These are phyloP conservation scores for Blastomyces silverae DNA, from an alignment of 2,329 filamentous ascomycete genomes.

Conservation along the genomic window DNA sequence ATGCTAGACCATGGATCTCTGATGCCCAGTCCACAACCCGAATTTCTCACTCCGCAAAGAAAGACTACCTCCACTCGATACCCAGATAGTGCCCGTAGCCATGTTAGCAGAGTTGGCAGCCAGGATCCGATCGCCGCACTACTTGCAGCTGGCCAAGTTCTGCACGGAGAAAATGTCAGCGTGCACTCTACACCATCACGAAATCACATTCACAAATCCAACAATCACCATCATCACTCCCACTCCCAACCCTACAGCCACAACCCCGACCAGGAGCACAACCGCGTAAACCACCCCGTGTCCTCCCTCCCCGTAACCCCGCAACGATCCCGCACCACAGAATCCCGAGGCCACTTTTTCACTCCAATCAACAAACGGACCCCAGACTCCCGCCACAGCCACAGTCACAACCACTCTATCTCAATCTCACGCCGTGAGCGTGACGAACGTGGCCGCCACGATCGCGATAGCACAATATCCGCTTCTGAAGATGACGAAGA, in stretches of 20 bases:
- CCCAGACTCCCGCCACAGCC: constrained; percentile 48
- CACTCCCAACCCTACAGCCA: constrained; percentile 22
- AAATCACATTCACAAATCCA: constrained; percentile 41
- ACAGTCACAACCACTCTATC: constrained; percentile 39
- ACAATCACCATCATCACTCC: background rate
- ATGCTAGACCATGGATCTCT: constrained; percentile 68
- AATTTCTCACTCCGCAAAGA: constrained; percentile 42
- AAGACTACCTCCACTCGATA: constrained; percentile 37
- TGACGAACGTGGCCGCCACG: constrained; percentile 52
- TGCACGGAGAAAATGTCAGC: constrained; percentile 69
- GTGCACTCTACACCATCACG: constrained; percentile 64
- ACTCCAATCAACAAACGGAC: constrained; percentile 56
- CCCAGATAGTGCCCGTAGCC: constrained; percentile 35
- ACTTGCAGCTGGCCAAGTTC: constrained; percentile 64
- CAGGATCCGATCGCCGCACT: constrained; percentile 69
- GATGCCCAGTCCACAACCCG: constrained; percentile 53
- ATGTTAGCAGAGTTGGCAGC: constrained; percentile 46
- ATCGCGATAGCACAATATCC: constrained; percentile 80
- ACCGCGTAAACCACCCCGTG: constrained; percentile 70
- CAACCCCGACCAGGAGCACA: constrained; percentile 52
- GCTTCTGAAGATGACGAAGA: constrained; percentile 52
- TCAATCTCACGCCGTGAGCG: constrained; percentile 26
- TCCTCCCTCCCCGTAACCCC: constrained; percentile 80
- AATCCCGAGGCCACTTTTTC: constrained; percentile 49
- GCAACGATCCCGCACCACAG: constrained; percentile 47